Conservation (phyloP, 2,329 filamentous ascomycete species). For the Fusarium hostae region DNA sequence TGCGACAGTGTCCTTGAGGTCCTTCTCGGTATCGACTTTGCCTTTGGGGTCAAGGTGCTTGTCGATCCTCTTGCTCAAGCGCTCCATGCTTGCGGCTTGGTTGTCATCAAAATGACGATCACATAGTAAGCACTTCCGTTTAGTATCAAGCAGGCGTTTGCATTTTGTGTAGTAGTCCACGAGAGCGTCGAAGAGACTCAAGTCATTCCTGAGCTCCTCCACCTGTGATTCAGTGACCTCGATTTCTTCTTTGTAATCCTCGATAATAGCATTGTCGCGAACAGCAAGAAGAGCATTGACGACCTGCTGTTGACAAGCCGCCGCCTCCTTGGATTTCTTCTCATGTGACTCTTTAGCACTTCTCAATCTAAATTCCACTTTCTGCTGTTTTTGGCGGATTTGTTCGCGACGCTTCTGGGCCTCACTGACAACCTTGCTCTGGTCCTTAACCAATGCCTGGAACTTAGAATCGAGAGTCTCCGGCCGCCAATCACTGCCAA, state of each 20-base stretch:
- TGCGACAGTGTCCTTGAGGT: constrained; percentile 62
- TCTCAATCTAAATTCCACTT: constrained; percentile 78
- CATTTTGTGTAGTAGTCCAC: constrained; percentile 78
- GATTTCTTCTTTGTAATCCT: constrained; percentile 65
- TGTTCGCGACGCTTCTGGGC: constrained; percentile 77
- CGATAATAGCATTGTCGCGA: constrained; percentile 59
- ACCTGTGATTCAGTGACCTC: constrained; percentile 65
- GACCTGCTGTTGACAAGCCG: constrained; percentile 69
- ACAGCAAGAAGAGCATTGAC: constrained; percentile 59
- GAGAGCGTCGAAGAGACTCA: constrained; percentile 75
- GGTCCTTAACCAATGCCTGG: constrained; percentile 69
- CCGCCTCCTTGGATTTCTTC: constrained; percentile 71
- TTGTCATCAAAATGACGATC: constrained; percentile 73
- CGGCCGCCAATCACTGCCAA: constrained; percentile 75
- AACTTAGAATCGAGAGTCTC: constrained; percentile 77
- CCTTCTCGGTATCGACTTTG: constrained; percentile 69
- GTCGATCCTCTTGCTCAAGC: constrained; percentile 74
- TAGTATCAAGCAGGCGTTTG: constrained; percentile 70
- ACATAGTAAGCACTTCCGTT: constrained; percentile 82
- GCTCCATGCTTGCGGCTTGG: constrained; percentile 66
- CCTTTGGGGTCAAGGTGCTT: constrained; percentile 70
- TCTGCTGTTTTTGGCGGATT: constrained; percentile 76
- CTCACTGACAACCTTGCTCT: constrained; percentile 67
- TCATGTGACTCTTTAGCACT: constrained; percentile 71
- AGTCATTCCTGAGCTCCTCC: constrained; percentile 71